Evolutionary conservation across 495 filamentous ascomycete genomes (phyloP), one percentile per base, ranked within the genome.

Genomic region (Podospora fimiseda): DNA sequence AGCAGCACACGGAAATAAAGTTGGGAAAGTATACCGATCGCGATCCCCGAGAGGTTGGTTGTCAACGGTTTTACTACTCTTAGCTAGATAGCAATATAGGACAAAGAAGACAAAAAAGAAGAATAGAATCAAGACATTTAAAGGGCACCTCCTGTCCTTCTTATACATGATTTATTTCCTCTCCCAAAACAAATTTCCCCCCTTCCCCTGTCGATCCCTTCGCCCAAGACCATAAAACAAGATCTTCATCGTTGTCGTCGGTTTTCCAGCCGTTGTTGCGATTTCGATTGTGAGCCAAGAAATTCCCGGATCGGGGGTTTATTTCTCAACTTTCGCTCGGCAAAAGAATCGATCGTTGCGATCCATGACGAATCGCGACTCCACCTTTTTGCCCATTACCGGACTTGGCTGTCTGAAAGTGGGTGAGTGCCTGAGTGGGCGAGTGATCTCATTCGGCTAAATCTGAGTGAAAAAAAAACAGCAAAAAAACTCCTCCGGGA

Each of bases 401-500:
- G n/a, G n/a, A n/a, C n/a, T n/a, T n/a, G n/a, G n/a, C n/a, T n/a
- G n/a, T n/a, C n/a, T n/a, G n/a, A n/a, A n/a, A n/a, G n/a, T n/a
- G n/a, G n/a, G n/a, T n/a, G n/a, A n/a, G n/a, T n/a, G n/a, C n/a
- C n/a, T n/a, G n/a, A n/a, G n/a, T n/a, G n/a, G n/a, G n/a, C n/a
- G n/a, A n/a, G n/a, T n/a, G n/a, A n/a, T n/a, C n/a, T n/a, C n/a
- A n/a, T n/a, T n/a, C n/a, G n/a, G n/a, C n/a, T n/a, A n/a, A n/a
- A n/a, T n/a, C n/a, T n/a, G 11, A 33, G 27, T 33, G 27, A 33
- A 33, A 33, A 23, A 23, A 47, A 19, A 11, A 3, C 1, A 13
- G 33, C 21, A 4, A 22, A 5, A 14, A 9, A 18, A 51, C 50
- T 52, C 50, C 50, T 37, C 41, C 24, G 41, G 50, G 24, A 52